Evolutionary conservation across 176 grass and related monocot genomes (phyloP).

Genomic region (Carex littledalei): DNA sequence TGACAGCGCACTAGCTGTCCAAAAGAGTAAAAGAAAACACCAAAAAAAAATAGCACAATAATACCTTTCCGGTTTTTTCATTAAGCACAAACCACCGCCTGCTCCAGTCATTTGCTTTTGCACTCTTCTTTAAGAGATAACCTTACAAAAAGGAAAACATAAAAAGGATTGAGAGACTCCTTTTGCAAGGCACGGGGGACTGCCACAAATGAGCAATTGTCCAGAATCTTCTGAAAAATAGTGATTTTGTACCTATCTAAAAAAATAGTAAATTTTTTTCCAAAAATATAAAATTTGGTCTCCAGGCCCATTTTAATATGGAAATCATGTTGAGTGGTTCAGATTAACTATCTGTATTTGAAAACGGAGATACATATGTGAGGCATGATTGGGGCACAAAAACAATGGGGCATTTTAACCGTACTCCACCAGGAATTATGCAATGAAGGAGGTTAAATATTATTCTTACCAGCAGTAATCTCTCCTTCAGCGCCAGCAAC

Average conservation of each 20-base stretch:
- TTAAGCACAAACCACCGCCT: constrained; percentile 82
- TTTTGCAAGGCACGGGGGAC: background rate
- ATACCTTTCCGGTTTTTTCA: constrained; percentile 94
- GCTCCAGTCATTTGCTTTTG: constrained; percentile 89
- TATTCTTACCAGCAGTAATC: constrained; percentile 77
- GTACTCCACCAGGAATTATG: background rate
- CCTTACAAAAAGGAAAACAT: constrained; percentile 30
- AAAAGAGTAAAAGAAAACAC: background rate
- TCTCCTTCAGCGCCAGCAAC: constrained; percentile 75
- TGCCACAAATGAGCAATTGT: background rate
- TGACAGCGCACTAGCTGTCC: background rate
- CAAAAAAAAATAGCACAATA: background rate
- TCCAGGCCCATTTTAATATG: too few relatives aligned
- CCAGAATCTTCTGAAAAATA: too few relatives aligned
- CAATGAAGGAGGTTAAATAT: background rate
- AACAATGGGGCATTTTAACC: too few relatives aligned
- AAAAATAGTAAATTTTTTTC: too few relatives aligned
- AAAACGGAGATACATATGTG: too few relatives aligned
- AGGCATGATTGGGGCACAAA: too few relatives aligned
- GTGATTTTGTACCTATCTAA: too few relatives aligned
- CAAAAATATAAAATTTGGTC: too few relatives aligned
- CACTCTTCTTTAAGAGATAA: constrained; percentile 80
- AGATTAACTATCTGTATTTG: too few relatives aligned
- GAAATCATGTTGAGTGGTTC: too few relatives aligned
- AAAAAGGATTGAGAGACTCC: background rate